Evolutionary conservation across 2,329 filamentous ascomycete genomes (phyloP).

Genomic region (Bimuria novae-zelandiae): DNA sequence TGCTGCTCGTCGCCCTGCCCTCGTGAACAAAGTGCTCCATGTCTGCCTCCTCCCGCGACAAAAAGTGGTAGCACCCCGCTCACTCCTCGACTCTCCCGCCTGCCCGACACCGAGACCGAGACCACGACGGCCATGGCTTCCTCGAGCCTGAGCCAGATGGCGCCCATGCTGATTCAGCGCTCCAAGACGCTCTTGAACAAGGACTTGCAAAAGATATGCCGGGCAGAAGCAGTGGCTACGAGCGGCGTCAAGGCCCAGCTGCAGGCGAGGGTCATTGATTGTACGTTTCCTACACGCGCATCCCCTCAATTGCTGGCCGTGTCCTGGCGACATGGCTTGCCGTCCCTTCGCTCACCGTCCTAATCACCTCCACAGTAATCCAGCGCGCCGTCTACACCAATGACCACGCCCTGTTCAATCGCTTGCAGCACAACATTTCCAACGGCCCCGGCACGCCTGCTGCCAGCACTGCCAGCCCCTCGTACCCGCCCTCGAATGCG

Average conservation of each 20-base stretch:
- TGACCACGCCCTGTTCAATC: slow-evolving; percentile 43
- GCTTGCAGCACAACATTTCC: slow-evolving; percentile 47
- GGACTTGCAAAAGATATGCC: slow-evolving; percentile 77
- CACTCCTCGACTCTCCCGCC: slow-evolving; percentile 1
- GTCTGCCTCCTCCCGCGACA: slow-evolving; percentile 3
- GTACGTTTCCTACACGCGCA: slow-evolving; percentile 60
- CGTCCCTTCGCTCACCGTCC: not conserved
- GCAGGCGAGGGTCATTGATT: slow-evolving; percentile 74
- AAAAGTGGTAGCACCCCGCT: slow-evolving; percentile 13
- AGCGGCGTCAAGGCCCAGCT: slow-evolving; percentile 85
- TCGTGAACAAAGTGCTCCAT: slow-evolving; percentile 7
- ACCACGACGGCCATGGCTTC: slow-evolving; percentile 34
- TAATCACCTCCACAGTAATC: slow-evolving; percentile 41
- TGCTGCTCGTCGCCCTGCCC: slow-evolving; percentile 10
- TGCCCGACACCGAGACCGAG: slow-evolving; percentile 8
- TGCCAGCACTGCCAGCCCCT: slow-evolving; percentile 17
- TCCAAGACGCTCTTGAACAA: slow-evolving; percentile 63
- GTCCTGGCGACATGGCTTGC: not conserved
- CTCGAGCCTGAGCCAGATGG: slow-evolving; percentile 48
- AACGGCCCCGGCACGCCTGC: slow-evolving; percentile 39
- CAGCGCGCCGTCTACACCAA: slow-evolving; percentile 36
- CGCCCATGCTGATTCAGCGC: slow-evolving; percentile 46
- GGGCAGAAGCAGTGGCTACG: slow-evolving; percentile 68
- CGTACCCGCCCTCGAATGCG: slow-evolving; percentile 22
- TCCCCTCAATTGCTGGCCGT: slow-evolving; percentile 1